These are phyloP conservation scores for Exophiala xenobiotica DNA, from an alignment of 2,329 filamentous ascomycete species.

Conservation along the genomic window DNA sequence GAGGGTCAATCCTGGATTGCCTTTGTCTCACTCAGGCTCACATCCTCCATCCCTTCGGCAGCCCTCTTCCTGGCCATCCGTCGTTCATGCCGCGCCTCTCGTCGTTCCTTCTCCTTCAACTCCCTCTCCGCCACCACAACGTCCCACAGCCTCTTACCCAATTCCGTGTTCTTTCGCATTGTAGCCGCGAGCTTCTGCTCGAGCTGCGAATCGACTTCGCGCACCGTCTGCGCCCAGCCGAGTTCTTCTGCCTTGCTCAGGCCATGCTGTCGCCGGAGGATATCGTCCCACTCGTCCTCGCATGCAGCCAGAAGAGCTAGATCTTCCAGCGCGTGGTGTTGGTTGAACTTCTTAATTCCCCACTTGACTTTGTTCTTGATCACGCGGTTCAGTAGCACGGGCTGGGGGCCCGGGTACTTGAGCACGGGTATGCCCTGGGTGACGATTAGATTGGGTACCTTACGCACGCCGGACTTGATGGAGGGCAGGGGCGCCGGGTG, in stretches of 20 bases:
- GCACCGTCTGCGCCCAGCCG: conserved; percentile 6
- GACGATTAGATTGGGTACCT: conserved; percentile 42
- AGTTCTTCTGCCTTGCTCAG: not conserved
- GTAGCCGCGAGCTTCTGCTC: conserved; percentile 7
- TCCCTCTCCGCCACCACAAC: conserved; percentile 21
- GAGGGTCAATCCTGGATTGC: no score
- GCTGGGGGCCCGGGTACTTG: conserved; percentile 47
- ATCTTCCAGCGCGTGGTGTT: conserved; percentile 34
- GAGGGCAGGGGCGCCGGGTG: conserved; percentile 21
- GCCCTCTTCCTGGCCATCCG: conserved; percentile 20
- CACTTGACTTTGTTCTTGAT: conserved; percentile 38
- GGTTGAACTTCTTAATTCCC: conserved; percentile 38
- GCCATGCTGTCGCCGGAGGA: conserved; percentile 28
- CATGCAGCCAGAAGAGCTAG: conserved; percentile 38
- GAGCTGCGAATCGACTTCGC: conserved; percentile 10
- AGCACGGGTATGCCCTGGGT: conserved; percentile 43
- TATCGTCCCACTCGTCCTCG: conserved; percentile 44
- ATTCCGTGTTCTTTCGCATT: conserved; percentile 7
- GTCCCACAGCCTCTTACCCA: conserved; percentile 18
- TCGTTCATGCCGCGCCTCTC: conserved; percentile 16
- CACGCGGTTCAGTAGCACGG: conserved; percentile 39
- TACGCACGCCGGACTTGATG: conserved; percentile 36
- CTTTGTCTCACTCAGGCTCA: no score
- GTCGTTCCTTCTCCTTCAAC: conserved; percentile 22
- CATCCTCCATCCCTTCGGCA: not conserved